phyloP scores from a whole-genome alignment of 371 early-diverging fungal species.

The Mucor saturninus region DNA sequence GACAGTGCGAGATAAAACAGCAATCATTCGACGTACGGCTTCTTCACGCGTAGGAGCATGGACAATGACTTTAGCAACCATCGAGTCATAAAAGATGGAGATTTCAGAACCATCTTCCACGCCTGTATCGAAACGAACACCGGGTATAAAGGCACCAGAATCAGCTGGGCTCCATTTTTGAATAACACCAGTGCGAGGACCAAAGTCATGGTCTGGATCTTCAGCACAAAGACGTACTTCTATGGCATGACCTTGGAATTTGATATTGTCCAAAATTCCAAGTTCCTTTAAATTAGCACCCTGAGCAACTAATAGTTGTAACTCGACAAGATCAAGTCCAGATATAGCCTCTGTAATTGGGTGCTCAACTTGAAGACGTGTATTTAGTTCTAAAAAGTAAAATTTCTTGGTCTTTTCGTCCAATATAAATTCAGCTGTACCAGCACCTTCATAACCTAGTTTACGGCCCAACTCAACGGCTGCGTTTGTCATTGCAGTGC shows the following conservation, averaged over 20 bases:
- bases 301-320: slow-evolving; percentile 76
- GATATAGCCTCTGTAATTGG: slow-evolving; percentile 95
- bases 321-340: slow-evolving; percentile 93
- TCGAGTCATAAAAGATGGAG: slow-evolving; percentile 79
- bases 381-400: slow-evolving; percentile 87
- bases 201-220: slow-evolving; percentile 83
- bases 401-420: slow-evolving; percentile 69
- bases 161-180: slow-evolving; percentile 78
- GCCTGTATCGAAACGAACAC: slow-evolving; percentile 84
- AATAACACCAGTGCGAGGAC: slow-evolving; percentile 82
- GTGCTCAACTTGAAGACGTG: slow-evolving; percentile 93
- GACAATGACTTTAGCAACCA: slow-evolving; percentile 88
- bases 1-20: slow-evolving; percentile 68
- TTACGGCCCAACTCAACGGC: slow-evolving; percentile 64
- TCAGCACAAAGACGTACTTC: slow-evolving; percentile 88
- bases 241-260: slow-evolving; percentile 78
- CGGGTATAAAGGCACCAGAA: slow-evolving; percentile 52
- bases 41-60: slow-evolving; percentile 80
- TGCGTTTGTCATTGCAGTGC: slow-evolving; percentile 59
- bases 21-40: slow-evolving; percentile 76
- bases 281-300: slow-evolving; percentile 55
- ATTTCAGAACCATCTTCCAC: slow-evolving; percentile 84
- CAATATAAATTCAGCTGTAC: slow-evolving; percentile 88
- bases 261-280: slow-evolving; percentile 52
- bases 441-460: slow-evolving; percentile 69